Base-by-base conservation (phyloP, 352 stramenopile genomes). In the Aphanomyces cochlioides region DNA sequence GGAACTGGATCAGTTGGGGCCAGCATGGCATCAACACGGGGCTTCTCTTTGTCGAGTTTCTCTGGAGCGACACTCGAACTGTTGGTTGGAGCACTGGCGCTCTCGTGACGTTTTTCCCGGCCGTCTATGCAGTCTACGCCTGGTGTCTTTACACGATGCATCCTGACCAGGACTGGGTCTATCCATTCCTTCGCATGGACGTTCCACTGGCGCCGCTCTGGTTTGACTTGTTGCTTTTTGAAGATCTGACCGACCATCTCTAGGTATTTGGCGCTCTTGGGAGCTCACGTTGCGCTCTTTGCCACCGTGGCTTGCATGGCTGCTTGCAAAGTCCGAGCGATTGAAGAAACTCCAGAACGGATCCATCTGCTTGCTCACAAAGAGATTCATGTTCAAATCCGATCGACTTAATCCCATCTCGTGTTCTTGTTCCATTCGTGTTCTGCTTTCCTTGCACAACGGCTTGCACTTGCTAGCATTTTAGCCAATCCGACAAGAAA, bases 1-100 rank as follows among this genome's bases (percentile, higher is more conserved):
- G 91, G 58, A 94, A 94, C 60, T 78, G 75, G 75, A 76, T 88
- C 41, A 92, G 84, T 75, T 92, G 89, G 72, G 90, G 77, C 56
- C 84, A 94, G 73, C 86, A 94, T 77, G 84, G 74, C 1, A 63
- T 74, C 72, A 94, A 94, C 76, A 74, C 90, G 41, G 37, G 87
- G 53, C 69, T 92, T 21, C 77, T 94, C 38, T 78, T 89, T 56
- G 67, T 88, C 71, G 86, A 94, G 67, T 92, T 92, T 65, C 67
- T 78, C 15, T 73, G 76, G 34, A 43, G 13, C 28, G 84, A 94
- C 67, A 56, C 65, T 15, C 80, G 90, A 17, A 87, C 83, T n/a
- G 66, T 79, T 48, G 77, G 82, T 69, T 79, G 81, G 21, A 75
- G 90, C 50, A 70, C 64, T 6, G 21, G 53, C 40, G 79, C 86